phyloP scores from a whole-genome alignment of 345 rosid genomes.

The Draba incana region DNA sequence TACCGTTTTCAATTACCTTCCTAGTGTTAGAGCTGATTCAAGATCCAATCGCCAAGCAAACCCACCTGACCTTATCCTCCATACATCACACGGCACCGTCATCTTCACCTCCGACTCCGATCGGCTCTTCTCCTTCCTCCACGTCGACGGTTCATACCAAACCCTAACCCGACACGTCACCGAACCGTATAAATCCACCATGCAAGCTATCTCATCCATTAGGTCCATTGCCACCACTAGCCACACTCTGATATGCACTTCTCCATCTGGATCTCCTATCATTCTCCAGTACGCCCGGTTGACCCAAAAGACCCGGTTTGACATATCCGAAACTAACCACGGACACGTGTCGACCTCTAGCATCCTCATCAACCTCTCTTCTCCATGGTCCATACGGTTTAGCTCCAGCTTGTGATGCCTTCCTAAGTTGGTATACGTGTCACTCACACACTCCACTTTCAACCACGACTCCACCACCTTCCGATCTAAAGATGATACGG shows the following conservation, averaged over 20 bases:
- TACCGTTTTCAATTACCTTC: conserved; percentile 26
- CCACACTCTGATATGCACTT: conserved; percentile 29
- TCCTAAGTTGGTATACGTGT: conserved; percentile 47
- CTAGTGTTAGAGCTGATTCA: conserved; percentile 72
- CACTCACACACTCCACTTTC: conserved; percentile 70
- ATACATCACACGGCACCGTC: conserved; percentile 71
- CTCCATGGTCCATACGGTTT: conserved; percentile 49
- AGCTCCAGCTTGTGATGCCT: conserved; percentile 36
- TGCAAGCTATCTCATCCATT: conserved; percentile 41
- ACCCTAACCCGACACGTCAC: conserved; percentile 70
- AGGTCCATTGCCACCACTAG: conserved; percentile 41
- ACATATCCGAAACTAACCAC: conserved; percentile 60
- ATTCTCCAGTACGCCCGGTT: conserved; percentile 64
- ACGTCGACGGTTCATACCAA: conserved; percentile 44
- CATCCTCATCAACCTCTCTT: conserved; percentile 43
- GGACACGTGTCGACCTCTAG: conserved; percentile 76
- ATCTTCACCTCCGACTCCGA: conserved; percentile 26
- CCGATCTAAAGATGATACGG: conserved; percentile 34
- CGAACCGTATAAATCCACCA: conserved; percentile 39
- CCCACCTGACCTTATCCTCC: conserved; percentile 65
- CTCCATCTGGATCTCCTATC: conserved; percentile 39
- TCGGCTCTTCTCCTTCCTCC: conserved; percentile 39
- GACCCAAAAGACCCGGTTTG: conserved; percentile 57
- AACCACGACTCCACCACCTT: conserved; percentile 56
- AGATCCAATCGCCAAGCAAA: conserved; percentile 88